These are phyloP conservation scores for Zygotorulaspora chibaensis DNA, from an alignment of 805 yeast genomes.

Conservation along the genomic window DNA sequence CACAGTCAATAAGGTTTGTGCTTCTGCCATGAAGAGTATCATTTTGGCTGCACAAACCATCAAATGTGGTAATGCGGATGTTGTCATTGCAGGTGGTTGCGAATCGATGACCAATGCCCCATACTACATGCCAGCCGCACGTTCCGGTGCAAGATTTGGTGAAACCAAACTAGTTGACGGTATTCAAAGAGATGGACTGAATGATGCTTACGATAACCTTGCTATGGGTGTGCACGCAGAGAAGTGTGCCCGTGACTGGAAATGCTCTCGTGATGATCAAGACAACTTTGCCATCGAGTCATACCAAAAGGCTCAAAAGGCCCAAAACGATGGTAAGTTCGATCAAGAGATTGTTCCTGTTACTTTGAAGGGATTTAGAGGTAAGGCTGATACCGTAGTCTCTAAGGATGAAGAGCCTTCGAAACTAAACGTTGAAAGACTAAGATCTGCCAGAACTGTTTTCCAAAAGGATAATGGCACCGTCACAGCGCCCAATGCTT, in stretches of 20 bases:
- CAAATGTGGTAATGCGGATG: slow-evolving; percentile 82
- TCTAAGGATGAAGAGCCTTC: slow-evolving; percentile 77
- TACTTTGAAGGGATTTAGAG: slow-evolving; percentile 84
- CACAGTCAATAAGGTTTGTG: slow-evolving; percentile 94
- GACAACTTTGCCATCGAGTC: slow-evolving; percentile 83
- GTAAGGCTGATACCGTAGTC: slow-evolving; percentile 75
- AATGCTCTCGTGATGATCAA: slow-evolving; percentile 76
- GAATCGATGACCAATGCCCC: slow-evolving; percentile 97
- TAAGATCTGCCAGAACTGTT: slow-evolving; percentile 85
- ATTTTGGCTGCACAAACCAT: slow-evolving; percentile 89
- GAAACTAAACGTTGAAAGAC: slow-evolving; percentile 71
- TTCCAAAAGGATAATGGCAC: slow-evolving; percentile 93
- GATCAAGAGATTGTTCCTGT: slow-evolving; percentile 78
- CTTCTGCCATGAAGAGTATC: slow-evolving; percentile 90
- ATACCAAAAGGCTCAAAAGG: slow-evolving; percentile 80
- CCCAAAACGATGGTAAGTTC: slow-evolving; percentile 79
- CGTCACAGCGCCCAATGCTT: slow-evolving; percentile 95
- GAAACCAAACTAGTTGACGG: slow-evolving; percentile 79
- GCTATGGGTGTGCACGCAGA: slow-evolving; percentile 99
- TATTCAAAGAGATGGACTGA: slow-evolving; percentile 84
- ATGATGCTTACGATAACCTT: slow-evolving; percentile 81
- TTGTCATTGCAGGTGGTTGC: slow-evolving; percentile 95
- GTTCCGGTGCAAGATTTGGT: slow-evolving; percentile 89
- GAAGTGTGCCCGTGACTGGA: slow-evolving; percentile 84
- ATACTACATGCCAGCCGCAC: slow-evolving; percentile 80